Evolutionary conservation across 108 stramenopile genomes (phyloP), one percentile per base, ranked within the genome.

Genomic region (Cyclotella kingstonii): DNA sequence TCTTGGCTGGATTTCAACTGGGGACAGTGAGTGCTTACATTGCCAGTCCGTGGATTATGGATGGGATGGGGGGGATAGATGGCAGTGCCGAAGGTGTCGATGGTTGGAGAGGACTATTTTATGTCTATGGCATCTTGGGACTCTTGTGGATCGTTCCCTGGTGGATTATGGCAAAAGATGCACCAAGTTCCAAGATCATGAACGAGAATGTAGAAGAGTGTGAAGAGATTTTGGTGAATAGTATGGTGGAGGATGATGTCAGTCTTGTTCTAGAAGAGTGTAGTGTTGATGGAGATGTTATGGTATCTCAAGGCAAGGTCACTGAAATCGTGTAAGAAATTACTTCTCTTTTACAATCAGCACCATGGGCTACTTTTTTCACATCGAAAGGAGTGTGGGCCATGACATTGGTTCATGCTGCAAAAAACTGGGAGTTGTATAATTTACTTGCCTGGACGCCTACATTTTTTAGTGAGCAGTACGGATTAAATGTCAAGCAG

Each of bases 371-470:
- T 35, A 84, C 54, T 17, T 81, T 92, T 56, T 26, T 70, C 21
- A 54, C 60, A 23, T 89, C 86, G n/a, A 57, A 53, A 36, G 87
- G 84, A 53, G 82, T 85, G 2, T 87, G 81, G 85, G 86, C 80
- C 3, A 87, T 95, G 80, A 74, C 80, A 7, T 38, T 83, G n/a
- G 94, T 91, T 3, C 94, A 95, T 55, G 87, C 85, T 15, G 83
- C 91, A 5, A 90, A 91, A 51, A 95, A 95, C 62, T 93, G 84
- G 84, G 86, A 86, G n/a, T 55, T 95, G 38, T 95, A 95, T 74
- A 89, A 87, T 42, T 44, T 75, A 27, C 60, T 95, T 10, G 78
- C 87, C 0, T 95, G 94, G 94, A 81, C 86, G 42, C 94, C 94
- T 12, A 91, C 91, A 30, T 95, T 91, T 54, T 95, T 85, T 67